Evolutionary conservation across 495 filamentous ascomycete genomes (phyloP).

Genomic region (Hypoxylon fragiforme): DNA sequence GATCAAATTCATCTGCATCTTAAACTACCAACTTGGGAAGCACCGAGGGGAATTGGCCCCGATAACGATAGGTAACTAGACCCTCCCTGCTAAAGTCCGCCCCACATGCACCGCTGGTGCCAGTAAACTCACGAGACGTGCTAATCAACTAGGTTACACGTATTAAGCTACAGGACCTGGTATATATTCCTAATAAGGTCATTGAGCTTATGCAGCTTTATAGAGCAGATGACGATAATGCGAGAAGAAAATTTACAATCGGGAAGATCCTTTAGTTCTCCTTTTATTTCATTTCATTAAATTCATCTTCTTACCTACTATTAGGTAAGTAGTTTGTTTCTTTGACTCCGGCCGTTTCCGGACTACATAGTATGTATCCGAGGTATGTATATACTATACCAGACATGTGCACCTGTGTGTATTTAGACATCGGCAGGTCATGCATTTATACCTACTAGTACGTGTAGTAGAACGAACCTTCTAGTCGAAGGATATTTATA

Average conservation of each 20-base stretch:
- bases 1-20: too few relatives aligned
- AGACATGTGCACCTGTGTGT: too few relatives aligned
- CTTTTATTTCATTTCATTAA: too few relatives aligned
- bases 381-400: too few relatives aligned
- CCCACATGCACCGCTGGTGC: conserved; percentile 16
- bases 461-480: too few relatives aligned
- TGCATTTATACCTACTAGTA: too few relatives aligned
- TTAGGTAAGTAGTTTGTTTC: conserved; percentile 1
- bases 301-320: neutral
- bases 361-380: too few relatives aligned
- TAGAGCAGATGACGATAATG: neutral
- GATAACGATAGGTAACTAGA: conserved; percentile 30
- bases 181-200: neutral
- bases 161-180: too few relatives aligned
- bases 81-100: conserved; percentile 1
- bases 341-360: conserved; percentile 16
- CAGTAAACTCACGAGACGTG: conserved; percentile 5
- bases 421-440: too few relatives aligned
- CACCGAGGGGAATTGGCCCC: neutral
- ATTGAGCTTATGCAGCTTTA: neutral
- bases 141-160: conserved; percentile 10
- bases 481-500: too few relatives aligned
- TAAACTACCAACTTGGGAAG: neutral
- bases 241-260: neutral
- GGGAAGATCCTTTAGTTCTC: too few relatives aligned